Evolutionary conservation across 2,329 filamentous ascomycete genomes (phyloP).

Genomic region (Hypoxylon sp.): DNA sequence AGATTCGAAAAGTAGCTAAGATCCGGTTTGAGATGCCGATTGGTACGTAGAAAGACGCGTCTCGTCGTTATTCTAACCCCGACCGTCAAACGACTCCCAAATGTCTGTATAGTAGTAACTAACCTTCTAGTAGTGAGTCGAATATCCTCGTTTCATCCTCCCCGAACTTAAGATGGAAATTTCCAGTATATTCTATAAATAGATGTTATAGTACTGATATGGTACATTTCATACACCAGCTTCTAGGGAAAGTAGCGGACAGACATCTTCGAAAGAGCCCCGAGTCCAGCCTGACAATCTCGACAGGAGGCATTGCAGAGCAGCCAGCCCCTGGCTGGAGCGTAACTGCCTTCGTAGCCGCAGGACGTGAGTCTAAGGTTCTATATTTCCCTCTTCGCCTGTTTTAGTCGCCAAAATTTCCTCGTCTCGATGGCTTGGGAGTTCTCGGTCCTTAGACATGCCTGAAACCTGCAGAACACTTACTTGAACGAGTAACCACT

Average conservation of each 20-base stretch:
- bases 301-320: constrained; percentile 50
- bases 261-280: constrained; percentile 48
- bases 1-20: constrained; percentile 48
- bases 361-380: constrained; percentile 30
- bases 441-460: background rate
- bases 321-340: constrained; percentile 44
- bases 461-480: background rate
- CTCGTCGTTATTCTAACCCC: background rate
- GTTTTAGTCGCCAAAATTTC: background rate
- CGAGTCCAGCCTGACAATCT: constrained; percentile 47
- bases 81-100: background rate
- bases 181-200: background rate
- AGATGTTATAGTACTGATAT: background rate
- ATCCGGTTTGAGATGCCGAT: constrained; percentile 55
- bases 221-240: background rate
- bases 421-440: background rate
- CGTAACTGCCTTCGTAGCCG: constrained; percentile 46
- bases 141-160: background rate
- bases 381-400: background rate
- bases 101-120: background rate
- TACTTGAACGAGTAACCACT: background rate
- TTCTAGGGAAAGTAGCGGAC: constrained; percentile 55
- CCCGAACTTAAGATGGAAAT: background rate
- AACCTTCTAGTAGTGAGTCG: background rate
- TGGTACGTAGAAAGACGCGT: background rate